These are phyloP conservation scores for Trametes villosa DNA, from an alignment of 768 basidiomycete species.

Conservation along the genomic window DNA sequence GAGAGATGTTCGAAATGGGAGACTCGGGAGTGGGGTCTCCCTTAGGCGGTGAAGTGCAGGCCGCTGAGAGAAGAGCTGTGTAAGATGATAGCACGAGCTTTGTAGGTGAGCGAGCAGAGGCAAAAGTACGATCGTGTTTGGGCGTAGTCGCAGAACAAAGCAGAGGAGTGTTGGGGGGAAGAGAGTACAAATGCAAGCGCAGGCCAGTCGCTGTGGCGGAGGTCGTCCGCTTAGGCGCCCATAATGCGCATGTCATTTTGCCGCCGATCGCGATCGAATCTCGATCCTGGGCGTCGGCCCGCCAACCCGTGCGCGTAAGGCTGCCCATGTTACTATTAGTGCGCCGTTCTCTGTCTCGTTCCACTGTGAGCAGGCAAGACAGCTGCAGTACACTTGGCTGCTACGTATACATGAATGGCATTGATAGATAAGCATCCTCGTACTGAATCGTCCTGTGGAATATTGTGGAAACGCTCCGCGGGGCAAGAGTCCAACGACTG, in stretches of 20 bases:
- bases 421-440: too few relatives aligned
- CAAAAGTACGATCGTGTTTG: background rate
- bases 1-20: background rate
- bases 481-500: too few relatives aligned
- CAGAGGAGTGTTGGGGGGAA: too few relatives aligned
- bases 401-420: too few relatives aligned
- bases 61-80: background rate
- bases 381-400: too few relatives aligned
- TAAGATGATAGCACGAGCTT: too few relatives aligned
- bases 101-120: background rate
- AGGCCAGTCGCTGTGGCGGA: background rate
- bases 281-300: background rate
- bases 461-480: too few relatives aligned
- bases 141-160: background rate
- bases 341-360: background rate
- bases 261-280: conserved; percentile 14
- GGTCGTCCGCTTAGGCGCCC: conserved; percentile 1
- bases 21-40: background rate
- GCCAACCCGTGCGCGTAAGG: background rate
- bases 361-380: too few relatives aligned
- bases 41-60: too few relatives aligned
- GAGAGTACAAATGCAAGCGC: background rate
- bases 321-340: background rate
- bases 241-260: conserved; percentile 1
- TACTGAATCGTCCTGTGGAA: too few relatives aligned